Evolutionary conservation across 257 asterid species (phyloP).

Genomic region (Cynanchum wilfordii): DNA sequence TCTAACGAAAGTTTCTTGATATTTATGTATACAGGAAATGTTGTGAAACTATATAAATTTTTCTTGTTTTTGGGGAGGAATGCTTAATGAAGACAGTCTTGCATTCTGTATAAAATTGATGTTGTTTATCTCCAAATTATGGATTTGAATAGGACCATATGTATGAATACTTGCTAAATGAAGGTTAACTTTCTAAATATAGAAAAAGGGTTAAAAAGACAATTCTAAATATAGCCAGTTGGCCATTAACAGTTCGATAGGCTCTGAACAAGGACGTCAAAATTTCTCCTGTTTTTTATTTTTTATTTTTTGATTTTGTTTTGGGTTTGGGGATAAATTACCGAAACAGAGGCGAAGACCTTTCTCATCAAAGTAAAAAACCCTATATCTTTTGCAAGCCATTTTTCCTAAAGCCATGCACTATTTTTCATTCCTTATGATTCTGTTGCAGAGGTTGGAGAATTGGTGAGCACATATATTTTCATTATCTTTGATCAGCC

Average conservation of each 20-base stretch:
- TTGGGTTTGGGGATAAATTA: slow-evolving; percentile 5
- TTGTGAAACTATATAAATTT: slow-evolving; percentile 3
- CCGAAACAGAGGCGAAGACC: slow-evolving; percentile 1
- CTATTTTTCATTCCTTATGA: not conserved
- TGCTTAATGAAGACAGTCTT: not conserved
- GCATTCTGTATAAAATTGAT: not conserved
- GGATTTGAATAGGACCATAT: not conserved
- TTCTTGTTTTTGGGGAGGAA: not conserved
- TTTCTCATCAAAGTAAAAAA: slow-evolving; percentile 2
- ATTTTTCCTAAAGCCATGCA: not conserved
- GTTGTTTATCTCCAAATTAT: not conserved
- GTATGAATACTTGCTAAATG: not conserved
- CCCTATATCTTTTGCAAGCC: not conserved
- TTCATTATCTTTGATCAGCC: slow-evolving; percentile 6
- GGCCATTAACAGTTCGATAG: slow-evolving; percentile 4
- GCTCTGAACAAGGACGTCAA: not conserved
- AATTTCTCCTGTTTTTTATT: not conserved
- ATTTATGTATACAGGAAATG: slow-evolving; percentile 5
- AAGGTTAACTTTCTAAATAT: not conserved
- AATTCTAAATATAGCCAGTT: slow-evolving; percentile 8
- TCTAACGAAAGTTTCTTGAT: slow-evolving; percentile 5
- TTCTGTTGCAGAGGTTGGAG: slow-evolving; percentile 7
- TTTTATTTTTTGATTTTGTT: not conserved
- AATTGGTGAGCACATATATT: slow-evolving; percentile 1
- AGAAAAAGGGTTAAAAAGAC: not conserved